Percentiles rank a stretch among this genome's conserved stretches.
Conservation (phyloP, 805 yeast species). For the Hagleromyces aurorensis region DNA sequence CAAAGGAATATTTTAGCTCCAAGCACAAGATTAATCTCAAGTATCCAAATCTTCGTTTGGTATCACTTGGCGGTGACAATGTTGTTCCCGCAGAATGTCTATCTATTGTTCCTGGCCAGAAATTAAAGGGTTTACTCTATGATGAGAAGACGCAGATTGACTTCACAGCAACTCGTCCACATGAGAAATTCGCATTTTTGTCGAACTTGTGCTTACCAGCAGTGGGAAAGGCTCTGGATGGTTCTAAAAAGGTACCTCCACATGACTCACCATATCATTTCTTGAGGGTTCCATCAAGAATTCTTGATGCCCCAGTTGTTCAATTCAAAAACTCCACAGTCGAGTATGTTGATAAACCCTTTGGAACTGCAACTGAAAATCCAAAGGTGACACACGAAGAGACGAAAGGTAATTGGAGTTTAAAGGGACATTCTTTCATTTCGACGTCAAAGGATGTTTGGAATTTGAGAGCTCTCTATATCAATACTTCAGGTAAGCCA, state of each 20-base stretch:
- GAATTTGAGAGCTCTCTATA: constrained; percentile 12
- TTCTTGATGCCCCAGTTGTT: constrained; percentile 21
- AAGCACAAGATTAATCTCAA: constrained; percentile 15
- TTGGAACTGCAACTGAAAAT: constrained; percentile 6
- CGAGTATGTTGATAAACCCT: constrained; percentile 12
- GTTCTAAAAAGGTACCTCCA: constrained; percentile 6
- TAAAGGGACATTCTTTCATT: constrained; percentile 13
- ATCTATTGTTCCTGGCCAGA: constrained; percentile 20
- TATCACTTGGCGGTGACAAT: constrained; percentile 15
- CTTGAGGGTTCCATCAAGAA: constrained; percentile 19
- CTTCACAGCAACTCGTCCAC: constrained; percentile 19
- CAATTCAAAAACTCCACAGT: constrained; percentile 9
- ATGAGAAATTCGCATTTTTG: constrained; percentile 14
- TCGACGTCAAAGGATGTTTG: constrained; percentile 5
- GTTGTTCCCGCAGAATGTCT: constrained; percentile 19
- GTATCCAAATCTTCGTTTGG: constrained; percentile 16
- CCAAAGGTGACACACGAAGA: constrained; percentile 9
- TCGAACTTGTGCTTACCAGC: constrained; percentile 16
- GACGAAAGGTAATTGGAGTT: constrained; percentile 19
- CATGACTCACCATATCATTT: constrained; percentile 8
- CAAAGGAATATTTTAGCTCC: constrained; percentile 11
- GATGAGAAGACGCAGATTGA: constrained; percentile 14
- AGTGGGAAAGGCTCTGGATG: constrained; percentile 10
- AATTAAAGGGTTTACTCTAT: constrained; percentile 13
- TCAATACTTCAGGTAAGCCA: constrained; percentile 9